phyloP scores from a whole-genome alignment of 495 filamentous ascomycete genomes.

The Tuber borchii region DNA sequence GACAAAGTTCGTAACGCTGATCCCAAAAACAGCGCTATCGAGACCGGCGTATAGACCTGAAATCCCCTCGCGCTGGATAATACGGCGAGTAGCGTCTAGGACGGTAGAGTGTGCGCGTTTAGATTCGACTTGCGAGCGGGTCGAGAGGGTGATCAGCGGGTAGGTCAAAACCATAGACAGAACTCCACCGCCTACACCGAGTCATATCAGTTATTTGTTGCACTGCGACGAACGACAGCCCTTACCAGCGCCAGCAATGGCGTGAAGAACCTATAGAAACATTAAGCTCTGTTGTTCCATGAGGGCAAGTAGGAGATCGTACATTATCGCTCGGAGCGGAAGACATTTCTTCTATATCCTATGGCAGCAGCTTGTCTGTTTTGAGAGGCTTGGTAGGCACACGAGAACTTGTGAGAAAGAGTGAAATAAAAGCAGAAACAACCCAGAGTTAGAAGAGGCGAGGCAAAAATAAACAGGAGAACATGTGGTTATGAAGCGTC shows the following conservation, averaged over 20 bases:
- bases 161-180: conserved; percentile 97
- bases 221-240: not conserved
- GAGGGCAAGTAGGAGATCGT: not conserved
- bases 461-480: not conserved
- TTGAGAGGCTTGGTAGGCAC: not conserved
- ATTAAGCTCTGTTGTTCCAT: conserved; percentile 7
- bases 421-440: not conserved
- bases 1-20: conserved; percentile 97
- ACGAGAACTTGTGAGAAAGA: not conserved
- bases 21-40: conserved; percentile 88
- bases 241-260: conserved; percentile 39
- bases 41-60: conserved; percentile 81
- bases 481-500: not conserved
- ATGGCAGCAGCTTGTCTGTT: not conserved
- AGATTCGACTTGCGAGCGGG: conserved; percentile 94
- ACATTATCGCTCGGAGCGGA: conserved; percentile 33
- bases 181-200: conserved; percentile 81
- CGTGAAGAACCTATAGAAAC: conserved; percentile 37
- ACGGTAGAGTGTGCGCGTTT: conserved; percentile 79
- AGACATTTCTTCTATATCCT: conserved; percentile 18
- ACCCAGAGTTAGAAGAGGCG: not conserved
- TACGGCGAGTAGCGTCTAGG: conserved; percentile 71
- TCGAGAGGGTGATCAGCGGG: conserved; percentile 94
- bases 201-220: conserved; percentile 87
- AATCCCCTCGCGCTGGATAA: conserved; percentile 84